A percentile compares a stretch with the other conserved stretches of the same genome.
phyloP scores from a whole-genome alignment of 2,329 filamentous ascomycete genomes.

The Ophiostoma populinum region DNA sequence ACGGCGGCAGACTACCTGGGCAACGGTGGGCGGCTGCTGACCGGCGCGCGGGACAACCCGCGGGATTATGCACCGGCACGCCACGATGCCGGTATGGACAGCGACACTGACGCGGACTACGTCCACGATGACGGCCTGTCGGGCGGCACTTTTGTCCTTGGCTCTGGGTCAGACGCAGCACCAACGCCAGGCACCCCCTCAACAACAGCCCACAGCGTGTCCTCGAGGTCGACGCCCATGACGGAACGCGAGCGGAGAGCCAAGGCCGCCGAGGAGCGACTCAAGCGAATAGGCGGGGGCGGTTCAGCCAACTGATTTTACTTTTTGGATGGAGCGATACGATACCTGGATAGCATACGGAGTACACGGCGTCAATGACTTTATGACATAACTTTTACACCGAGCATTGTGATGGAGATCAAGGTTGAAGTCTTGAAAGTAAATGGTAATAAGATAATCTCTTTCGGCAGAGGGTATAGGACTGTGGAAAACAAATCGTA shows the following conservation, averaged over 20 bases:
- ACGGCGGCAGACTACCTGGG: slow-evolving; percentile 61
- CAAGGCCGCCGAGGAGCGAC: slow-evolving; percentile 51
- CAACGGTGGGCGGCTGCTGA: slow-evolving; percentile 41
- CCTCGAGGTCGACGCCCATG: slow-evolving; percentile 19
- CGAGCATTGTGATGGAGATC: too few species aligned
- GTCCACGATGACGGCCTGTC: slow-evolving; percentile 62
- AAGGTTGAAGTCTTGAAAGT: too few species aligned
- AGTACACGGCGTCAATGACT: too few species aligned
- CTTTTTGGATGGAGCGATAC: too few species aligned
- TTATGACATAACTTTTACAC: too few species aligned
- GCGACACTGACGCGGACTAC: slow-evolving; percentile 34
- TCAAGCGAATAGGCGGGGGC: slow-evolving; percentile 24
- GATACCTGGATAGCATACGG: too few species aligned
- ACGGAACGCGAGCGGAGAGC: slow-evolving; percentile 60
- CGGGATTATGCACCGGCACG: slow-evolving; percentile 38
- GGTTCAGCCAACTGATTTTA: neutral
- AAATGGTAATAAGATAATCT: too few species aligned
- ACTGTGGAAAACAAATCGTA: neutral
- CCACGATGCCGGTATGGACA: slow-evolving; percentile 28
- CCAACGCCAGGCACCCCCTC: slow-evolving; percentile 22
- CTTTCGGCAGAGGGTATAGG: too few species aligned
- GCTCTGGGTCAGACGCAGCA: slow-evolving; percentile 29
- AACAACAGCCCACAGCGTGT: slow-evolving; percentile 8
- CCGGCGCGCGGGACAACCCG: slow-evolving; percentile 51
- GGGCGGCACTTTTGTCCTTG: slow-evolving; percentile 62